These are phyloP conservation scores for Straminergon stramineum DNA, from an alignment of 225 moss, liverwort and hornwort species.

Conservation along the genomic window DNA sequence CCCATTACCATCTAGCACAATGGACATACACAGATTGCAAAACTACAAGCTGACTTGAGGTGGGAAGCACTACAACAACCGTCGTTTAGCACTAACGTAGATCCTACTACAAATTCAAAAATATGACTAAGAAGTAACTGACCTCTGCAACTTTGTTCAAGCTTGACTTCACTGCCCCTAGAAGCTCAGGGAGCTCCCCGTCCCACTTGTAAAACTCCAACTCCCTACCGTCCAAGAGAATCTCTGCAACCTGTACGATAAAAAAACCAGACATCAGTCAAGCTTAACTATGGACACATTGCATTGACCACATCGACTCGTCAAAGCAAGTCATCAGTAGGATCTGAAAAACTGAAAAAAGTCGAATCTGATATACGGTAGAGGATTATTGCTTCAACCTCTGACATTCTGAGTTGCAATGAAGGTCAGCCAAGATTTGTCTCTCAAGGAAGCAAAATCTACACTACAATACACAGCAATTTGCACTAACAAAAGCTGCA, in stretches of 20 bases:
- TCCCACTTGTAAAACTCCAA: conserved; percentile 99
- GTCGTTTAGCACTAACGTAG: neutral
- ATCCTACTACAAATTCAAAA: neutral
- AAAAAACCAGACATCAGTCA: neutral
- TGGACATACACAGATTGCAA: neutral
- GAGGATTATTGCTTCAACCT: neutral
- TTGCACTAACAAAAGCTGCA: neutral
- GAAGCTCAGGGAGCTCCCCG: conserved; percentile 67
- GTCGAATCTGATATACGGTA: neutral
- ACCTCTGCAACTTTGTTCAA: conserved; percentile 89
- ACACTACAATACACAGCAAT: neutral
- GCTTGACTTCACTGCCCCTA: conserved; percentile 65
- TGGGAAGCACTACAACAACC: neutral
- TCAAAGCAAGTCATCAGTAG: neutral
- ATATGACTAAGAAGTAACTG: neutral
- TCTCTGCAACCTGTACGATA: conserved; percentile 63
- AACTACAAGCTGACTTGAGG: neutral
- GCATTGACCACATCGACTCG: neutral
- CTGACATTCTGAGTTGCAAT: neutral
- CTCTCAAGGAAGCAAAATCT: neutral
- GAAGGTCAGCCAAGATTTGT: neutral
- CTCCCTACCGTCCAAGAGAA: conserved; percentile 54
- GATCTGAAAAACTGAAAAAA: neutral
- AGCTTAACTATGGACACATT: neutral
- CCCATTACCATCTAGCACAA: neutral